A percentile compares a stretch with the other conserved stretches of the same genome.
These are phyloP conservation scores for Trametes cubensis DNA, from an alignment of 768 basidiomycete genomes.

Conservation along the genomic window DNA sequence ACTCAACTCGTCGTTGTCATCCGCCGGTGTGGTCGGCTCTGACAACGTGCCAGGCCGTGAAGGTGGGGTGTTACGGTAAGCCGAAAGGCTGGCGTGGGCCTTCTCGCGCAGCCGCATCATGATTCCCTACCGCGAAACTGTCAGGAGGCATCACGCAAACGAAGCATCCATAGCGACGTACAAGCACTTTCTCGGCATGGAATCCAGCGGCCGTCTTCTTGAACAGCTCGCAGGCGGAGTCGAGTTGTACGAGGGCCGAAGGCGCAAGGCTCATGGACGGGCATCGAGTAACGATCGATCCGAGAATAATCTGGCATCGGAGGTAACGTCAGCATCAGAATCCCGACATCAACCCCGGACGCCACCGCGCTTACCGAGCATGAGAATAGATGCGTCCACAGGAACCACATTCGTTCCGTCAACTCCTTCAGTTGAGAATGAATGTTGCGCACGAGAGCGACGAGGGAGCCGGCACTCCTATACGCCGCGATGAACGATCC, in stretches of 20 bases:
- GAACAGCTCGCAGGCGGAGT: slow-evolving; percentile 64
- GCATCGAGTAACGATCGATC: slow-evolving; percentile 65
- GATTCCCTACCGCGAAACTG: slow-evolving; percentile 48
- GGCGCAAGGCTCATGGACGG: slow-evolving; percentile 68
- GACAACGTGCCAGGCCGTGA: slow-evolving; percentile 38
- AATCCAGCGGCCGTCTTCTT: slow-evolving; percentile 54
- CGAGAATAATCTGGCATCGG: slow-evolving; percentile 60
- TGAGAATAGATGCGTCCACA: slow-evolving; percentile 73
- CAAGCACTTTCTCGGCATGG: slow-evolving; percentile 62
- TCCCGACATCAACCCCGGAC: background rate
- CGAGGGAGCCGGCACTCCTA: slow-evolving; percentile 65
- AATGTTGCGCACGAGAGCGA: slow-evolving; percentile 67
- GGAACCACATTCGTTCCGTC: slow-evolving; percentile 73
- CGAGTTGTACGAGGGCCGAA: slow-evolving; percentile 66
- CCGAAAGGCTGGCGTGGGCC: slow-evolving; percentile 44
- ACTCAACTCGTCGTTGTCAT: slow-evolving; percentile 61
- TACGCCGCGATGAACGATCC: slow-evolving; percentile 72
- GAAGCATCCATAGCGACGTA: slow-evolving; percentile 36
- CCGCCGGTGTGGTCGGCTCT: slow-evolving; percentile 51
- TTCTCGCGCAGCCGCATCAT: slow-evolving; percentile 58
- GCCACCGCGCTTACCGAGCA: slow-evolving; percentile 51
- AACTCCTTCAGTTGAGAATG: slow-evolving; percentile 67
- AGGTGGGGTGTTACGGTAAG: slow-evolving; percentile 38
- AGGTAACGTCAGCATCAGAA: background rate
- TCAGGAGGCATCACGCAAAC: background rate